Percentiles rank a stretch among this genome's conserved stretches.
Evolutionary conservation across 1,139 yeast species (phyloP).

Genomic region (Saccharomycopsis hybrid): DNA sequence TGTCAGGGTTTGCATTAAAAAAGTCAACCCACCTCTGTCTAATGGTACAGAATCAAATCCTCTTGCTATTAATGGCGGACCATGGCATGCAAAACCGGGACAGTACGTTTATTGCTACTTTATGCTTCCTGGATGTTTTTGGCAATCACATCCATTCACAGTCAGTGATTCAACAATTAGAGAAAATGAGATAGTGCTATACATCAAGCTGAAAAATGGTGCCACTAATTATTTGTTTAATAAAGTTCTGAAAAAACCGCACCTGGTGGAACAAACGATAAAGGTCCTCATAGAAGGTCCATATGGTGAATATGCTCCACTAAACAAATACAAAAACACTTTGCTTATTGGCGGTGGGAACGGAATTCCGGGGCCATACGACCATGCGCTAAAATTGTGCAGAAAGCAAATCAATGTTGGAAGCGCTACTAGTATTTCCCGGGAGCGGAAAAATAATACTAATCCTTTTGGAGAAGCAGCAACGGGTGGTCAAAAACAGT

Average conservation of each 20-base stretch:
- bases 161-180: slow-evolving; percentile 24
- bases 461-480: too few relatives aligned
- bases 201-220: slow-evolving; percentile 36
- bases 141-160: slow-evolving; percentile 57
- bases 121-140: slow-evolving; percentile 27
- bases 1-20: slow-evolving; percentile 28
- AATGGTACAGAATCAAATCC: too few relatives aligned
- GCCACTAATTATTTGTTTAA: slow-evolving; percentile 31
- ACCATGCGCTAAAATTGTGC: slow-evolving; percentile 29
- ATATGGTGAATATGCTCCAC: slow-evolving; percentile 37
- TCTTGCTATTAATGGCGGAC: background rate
- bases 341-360: slow-evolving; percentile 65
- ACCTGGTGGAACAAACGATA: slow-evolving; percentile 5
- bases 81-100: slow-evolving; percentile 33
- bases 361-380: slow-evolving; percentile 60
- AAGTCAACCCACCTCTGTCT: slow-evolving; percentile 21
- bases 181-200: slow-evolving; percentile 30
- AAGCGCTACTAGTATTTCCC: too few relatives aligned
- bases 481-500: too few relatives aligned
- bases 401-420: too few relatives aligned
- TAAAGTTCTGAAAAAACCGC: background rate
- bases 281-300: slow-evolving; percentile 32
- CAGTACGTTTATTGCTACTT: slow-evolving; percentile 37
- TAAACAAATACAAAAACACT: slow-evolving; percentile 47
- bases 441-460: too few relatives aligned